Evolutionary conservation across 1,284 basidiomycete genomes (phyloP).

Genomic region (Malassezia vespertilionis): DNA sequence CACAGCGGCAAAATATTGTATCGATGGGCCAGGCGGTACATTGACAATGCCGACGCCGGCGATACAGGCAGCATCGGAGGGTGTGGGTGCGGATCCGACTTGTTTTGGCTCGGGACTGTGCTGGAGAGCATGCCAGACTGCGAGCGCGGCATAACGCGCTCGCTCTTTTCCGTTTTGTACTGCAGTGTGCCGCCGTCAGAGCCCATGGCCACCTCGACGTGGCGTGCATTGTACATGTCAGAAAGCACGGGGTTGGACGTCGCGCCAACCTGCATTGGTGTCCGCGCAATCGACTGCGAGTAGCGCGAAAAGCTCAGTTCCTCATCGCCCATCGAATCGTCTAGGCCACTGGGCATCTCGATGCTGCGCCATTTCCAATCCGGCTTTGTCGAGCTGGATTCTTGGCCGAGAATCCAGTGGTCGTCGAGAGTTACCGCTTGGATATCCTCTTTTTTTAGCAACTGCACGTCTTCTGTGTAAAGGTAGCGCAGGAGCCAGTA

Average conservation of each 20-base stretch:
- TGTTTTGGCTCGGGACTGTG: neutral
- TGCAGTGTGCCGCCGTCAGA: neutral
- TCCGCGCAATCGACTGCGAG: neutral
- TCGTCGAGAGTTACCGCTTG: constrained; percentile 30
- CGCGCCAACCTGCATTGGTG: neutral
- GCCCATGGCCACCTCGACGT: constrained; percentile 6
- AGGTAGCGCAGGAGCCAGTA: constrained; percentile 73
- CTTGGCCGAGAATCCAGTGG: constrained; percentile 27
- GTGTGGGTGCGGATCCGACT: constrained; percentile 61
- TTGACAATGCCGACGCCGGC: constrained; percentile 54
- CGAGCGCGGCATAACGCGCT: neutral
- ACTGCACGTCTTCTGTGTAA: constrained; percentile 57
- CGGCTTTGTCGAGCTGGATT: neutral
- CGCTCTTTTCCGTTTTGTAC: neutral
- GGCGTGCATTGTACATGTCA: constrained; percentile 2
- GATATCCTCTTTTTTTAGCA: constrained; percentile 33
- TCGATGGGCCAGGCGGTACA: constrained; percentile 70
- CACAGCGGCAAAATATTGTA: constrained; percentile 62
- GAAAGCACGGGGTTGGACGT: constrained; percentile 6
- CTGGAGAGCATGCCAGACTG: neutral
- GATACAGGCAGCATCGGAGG: constrained; percentile 55
- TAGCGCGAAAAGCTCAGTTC: neutral
- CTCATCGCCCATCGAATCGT: constrained; percentile 3
- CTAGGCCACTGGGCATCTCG: neutral
- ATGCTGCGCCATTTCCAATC: constrained; percentile 16